Base-by-base conservation (phyloP, 2,329 filamentous ascomycete species). In the Magnaporthales sp. region DNA sequence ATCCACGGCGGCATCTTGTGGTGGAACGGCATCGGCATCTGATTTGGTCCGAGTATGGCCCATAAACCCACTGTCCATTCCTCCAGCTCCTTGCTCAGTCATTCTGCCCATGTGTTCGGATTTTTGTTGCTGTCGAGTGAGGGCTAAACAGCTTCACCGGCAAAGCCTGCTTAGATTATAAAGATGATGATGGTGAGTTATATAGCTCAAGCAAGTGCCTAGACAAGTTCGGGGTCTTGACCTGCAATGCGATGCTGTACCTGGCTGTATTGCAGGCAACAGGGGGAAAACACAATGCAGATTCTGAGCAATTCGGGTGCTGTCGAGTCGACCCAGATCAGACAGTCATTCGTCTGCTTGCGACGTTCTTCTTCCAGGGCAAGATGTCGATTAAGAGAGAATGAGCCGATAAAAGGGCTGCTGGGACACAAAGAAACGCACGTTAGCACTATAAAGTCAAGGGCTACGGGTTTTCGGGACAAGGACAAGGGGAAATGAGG, bases 11-110 rank as follows among this genome's bases (percentile, higher is more conserved):
- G 79, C 70, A 68, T 83, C 81, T 61, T 72, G 68, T 38, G 54
- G 54, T 68, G 77, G 75, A 67, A 79, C 77, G 63, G 80, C 68
- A 65, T 84, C 80, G 67, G 77, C 77, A 22, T 81, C 78, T 32
- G 76, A 74, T 64, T 81, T 81, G 54, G 80, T 75, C 51, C 77
- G 75, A n/a, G 80, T 71, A 66, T 79, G 68, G 73, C 79, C 70
- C 68, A 77, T 74, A 70, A 74, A 72, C 65, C 72, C 75, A 74
- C 76, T 76, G 65, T 78, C 76, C 60, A 77, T 70, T 63, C 76
- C 74, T 66, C 80, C 80, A 67, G 80, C 77, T 65, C 79, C 79
- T 74, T 84, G 81, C 69, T 84, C 80, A 69, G 77, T 78, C 75
- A 81, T 77, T 72, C 78, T 80, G 62, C 24, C 30, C 27, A 22